Evolutionary conservation across 2,329 filamentous ascomycete species (phyloP).

Genomic region (Plenodomus tracheiphilus): DNA sequence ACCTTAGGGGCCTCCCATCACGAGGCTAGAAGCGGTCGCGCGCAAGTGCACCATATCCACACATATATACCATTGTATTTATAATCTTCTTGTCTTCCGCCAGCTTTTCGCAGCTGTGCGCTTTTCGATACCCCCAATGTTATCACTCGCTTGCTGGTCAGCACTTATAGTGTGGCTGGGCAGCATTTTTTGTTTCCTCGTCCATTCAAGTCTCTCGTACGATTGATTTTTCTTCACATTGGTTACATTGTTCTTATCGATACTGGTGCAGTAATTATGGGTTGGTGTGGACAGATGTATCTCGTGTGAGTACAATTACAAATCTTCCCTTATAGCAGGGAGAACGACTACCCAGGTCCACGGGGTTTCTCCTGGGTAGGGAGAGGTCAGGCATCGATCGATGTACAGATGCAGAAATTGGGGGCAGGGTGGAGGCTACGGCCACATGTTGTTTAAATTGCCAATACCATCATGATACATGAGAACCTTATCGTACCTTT

Average conservation of each 20-base stretch:
- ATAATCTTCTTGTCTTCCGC: constrained; percentile 13
- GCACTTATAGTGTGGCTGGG: neutral
- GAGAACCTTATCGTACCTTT: neutral
- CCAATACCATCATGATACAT: neutral
- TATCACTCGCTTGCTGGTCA: constrained; percentile 1
- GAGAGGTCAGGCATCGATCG: neutral
- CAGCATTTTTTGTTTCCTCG: constrained; percentile 3
- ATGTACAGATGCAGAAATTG: neutral
- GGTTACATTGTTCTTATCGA: neutral
- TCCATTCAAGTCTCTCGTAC: constrained; percentile 46
- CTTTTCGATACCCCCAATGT: constrained; percentile 18
- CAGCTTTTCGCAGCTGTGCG: constrained; percentile 4
- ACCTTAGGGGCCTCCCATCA: constrained; percentile 7
- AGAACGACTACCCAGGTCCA: neutral
- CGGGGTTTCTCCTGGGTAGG: neutral
- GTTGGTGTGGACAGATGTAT: neutral
- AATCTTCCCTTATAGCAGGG: neutral
- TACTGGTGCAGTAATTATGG: neutral
- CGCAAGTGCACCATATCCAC: constrained; percentile 15
- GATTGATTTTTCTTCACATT: constrained; percentile 40
- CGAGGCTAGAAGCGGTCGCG: constrained; percentile 18
- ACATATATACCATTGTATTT: constrained; percentile 11
- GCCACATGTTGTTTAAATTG: neutral
- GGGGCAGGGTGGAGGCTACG: neutral
- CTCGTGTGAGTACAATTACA: neutral